Evolutionary conservation across 2,329 filamentous ascomycete genomes (phyloP), one percentile per base, ranked within the genome.

Genomic region (Neopestalotiopsis sp.): DNA sequence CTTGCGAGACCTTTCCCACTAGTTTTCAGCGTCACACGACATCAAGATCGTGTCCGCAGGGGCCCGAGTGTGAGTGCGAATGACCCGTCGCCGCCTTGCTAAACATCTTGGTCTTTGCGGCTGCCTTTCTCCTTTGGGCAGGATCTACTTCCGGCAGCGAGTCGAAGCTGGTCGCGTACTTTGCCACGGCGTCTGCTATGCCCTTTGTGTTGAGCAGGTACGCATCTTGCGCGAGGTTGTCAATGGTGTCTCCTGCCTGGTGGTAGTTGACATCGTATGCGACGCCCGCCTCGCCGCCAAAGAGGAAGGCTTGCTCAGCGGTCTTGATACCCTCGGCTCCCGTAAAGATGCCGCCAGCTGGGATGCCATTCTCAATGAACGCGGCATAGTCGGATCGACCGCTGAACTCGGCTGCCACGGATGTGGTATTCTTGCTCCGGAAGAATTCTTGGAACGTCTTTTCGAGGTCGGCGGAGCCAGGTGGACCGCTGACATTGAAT

Each of bases 301-400:
- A 90, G 76, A 85, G 75, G n/a, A 79, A 79, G 1, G 79, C 84
- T 70, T 90, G 84, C 28, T 85, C 83, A 12, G 80, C 79, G 0
- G 87, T 89, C 82, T 89, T 90, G 74, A 87, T 75, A 7, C 81
- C 85, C 73, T 90, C 88, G 2, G 88, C 88, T 34, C 88, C 88
- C 28, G 87, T 89, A 69, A 87, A 87, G 67, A 90, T 81, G 24
- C 88, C 88, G 58, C 88, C 88, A 4, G 84, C 82, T 3, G 88
- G 85, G 68, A 90, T 88, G 17, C 85, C 85, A 66, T 83, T 82
- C 65, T 84, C 82, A 67, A 89, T 84, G 80, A 90, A 90, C 2
- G 84, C 85, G 56, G 83, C 85, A 72, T 90, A 90, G 74, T 90
- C 88, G 63, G 84, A 87, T 60, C 88, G 84, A 4, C 88, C 88